Evolutionary conservation across 2,329 filamentous ascomycete genomes (phyloP).

Genomic region (Xylaria sp.): DNA sequence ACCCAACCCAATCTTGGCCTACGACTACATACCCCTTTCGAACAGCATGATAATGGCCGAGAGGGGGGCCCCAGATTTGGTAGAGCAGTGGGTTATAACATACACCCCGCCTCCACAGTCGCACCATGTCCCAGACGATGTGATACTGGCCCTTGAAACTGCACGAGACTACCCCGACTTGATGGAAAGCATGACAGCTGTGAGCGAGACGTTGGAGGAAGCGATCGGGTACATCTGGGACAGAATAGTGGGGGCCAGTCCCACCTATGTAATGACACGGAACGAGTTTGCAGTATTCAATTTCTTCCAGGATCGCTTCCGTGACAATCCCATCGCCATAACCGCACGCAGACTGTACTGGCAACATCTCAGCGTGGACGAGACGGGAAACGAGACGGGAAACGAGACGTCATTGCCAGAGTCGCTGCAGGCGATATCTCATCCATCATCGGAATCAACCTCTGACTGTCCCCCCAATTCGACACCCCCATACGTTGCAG

Average conservation of each 20-base stretch:
- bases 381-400: not conserved
- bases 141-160: conserved; percentile 66
- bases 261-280: conserved; percentile 65
- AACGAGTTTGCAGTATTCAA: conserved; percentile 86
- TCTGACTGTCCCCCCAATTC: too few relatives aligned
- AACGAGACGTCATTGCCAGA: not conserved
- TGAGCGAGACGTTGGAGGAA: conserved; percentile 60
- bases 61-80: too few relatives aligned
- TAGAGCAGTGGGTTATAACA: too few relatives aligned
- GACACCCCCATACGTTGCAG: too few relatives aligned
- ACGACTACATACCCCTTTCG: not conserved
- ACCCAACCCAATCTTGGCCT: not conserved
- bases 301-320: conserved; percentile 67
- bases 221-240: conserved; percentile 62
- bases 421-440: too few relatives aligned
- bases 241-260: conserved; percentile 58
- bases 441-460: too few relatives aligned
- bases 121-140: conserved; percentile 29
- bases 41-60: not conserved
- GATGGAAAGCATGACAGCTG: conserved; percentile 42
- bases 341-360: conserved; percentile 49
- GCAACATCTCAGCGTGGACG: conserved; percentile 36
- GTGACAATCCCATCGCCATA: conserved; percentile 44
- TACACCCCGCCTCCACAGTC: too few relatives aligned
- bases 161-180: conserved; percentile 67